A percentile compares a stretch with the other conserved stretches of the same genome.
Evolutionary conservation across 2,329 filamentous ascomycete species (phyloP).

Genomic region (Ascochyta pisi): DNA sequence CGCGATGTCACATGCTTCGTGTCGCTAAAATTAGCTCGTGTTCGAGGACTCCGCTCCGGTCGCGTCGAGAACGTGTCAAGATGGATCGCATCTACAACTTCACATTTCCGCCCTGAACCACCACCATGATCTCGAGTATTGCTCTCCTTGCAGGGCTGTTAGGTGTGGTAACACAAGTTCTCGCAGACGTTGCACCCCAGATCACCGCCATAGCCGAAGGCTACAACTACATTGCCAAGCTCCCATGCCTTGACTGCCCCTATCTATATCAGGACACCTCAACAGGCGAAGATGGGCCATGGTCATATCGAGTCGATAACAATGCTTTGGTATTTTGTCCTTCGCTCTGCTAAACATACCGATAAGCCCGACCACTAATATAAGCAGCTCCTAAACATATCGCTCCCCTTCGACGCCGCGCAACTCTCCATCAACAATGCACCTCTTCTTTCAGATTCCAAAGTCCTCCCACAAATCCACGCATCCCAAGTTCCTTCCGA

Average conservation of each 20-base stretch:
- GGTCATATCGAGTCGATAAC: slow-evolving; percentile 33
- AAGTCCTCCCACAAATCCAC: slow-evolving; percentile 33
- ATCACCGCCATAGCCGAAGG: slow-evolving; percentile 41
- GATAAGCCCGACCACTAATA: not conserved
- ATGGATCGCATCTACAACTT: not conserved
- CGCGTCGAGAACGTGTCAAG: slow-evolving; percentile 20
- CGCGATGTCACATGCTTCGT: slow-evolving; percentile 7
- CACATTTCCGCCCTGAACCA: not conserved
- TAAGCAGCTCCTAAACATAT: slow-evolving; percentile 40
- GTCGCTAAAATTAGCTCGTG: slow-evolving; percentile 16
- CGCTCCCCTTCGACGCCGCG: slow-evolving; percentile 36
- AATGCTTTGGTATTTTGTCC: slow-evolving; percentile 34
- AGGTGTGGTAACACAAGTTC: not conserved
- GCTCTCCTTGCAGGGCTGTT: slow-evolving; percentile 9
- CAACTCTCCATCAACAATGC: slow-evolving; percentile 37
- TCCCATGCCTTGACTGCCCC: slow-evolving; percentile 43
- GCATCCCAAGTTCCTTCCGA: slow-evolving; percentile 40
- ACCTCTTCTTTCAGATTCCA: slow-evolving; percentile 26
- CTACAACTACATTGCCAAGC: slow-evolving; percentile 42
- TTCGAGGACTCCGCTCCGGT: not conserved
- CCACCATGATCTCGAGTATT: slow-evolving; percentile 25
- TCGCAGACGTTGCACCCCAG: slow-evolving; percentile 36
- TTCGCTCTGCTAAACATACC: not conserved
- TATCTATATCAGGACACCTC: slow-evolving; percentile 43
- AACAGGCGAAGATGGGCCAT: slow-evolving; percentile 30